Evolutionary conservation across 495 filamentous ascomycete genomes (phyloP), one percentile per base, ranked within the genome.

Genomic region (Talaromyces borbonicus): DNA sequence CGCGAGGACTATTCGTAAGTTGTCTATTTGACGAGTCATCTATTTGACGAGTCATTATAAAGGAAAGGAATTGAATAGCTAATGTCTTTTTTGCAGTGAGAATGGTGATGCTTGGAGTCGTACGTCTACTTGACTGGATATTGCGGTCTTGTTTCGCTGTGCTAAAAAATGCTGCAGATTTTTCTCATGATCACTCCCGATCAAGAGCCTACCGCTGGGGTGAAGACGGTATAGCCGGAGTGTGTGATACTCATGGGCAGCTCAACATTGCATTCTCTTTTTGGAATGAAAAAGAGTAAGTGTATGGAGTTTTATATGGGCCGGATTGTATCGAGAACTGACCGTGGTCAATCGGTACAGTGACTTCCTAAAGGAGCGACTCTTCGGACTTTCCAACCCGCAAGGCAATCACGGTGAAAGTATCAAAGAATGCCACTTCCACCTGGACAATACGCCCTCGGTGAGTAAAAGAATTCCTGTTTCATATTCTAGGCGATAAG

Each of bases 401-500:
- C 85, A 97, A 65, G 90, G 90, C 43, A 95, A 95, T 49, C 90
- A 97, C 66, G 90, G 90, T 33, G 90, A 97, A 64, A 90, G 86
- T 56, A 76, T 97, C 69, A 97, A 96, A 58, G 90, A 97, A 62
- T 83, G 82, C 14, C 90, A 96, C 65, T 97, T 95, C 57, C 92
- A 97, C 62, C 64, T 95, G 42, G 90, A 97, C 61, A 97, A 97
- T 58, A 93, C 85, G 20, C 90, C 90, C 1, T 69, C 69, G 45
- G 63, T 71, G 58, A 16, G 49, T 44, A n/a, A n/a, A n/a, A n/a
- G n/a, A n/a, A n/a, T n/a, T n/a, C n/a, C n/a, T 27, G 14, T 8
- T 38, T 1, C 9, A 36, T 38, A 5, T 20, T 19, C 35, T 38
- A 16, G 15, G 8, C 22, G 5, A n/a, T 9, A 12, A 6, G 25